Evolutionary conservation across 805 yeast genomes (phyloP).

Genomic region (Wickerhamiella lipophila): DNA sequence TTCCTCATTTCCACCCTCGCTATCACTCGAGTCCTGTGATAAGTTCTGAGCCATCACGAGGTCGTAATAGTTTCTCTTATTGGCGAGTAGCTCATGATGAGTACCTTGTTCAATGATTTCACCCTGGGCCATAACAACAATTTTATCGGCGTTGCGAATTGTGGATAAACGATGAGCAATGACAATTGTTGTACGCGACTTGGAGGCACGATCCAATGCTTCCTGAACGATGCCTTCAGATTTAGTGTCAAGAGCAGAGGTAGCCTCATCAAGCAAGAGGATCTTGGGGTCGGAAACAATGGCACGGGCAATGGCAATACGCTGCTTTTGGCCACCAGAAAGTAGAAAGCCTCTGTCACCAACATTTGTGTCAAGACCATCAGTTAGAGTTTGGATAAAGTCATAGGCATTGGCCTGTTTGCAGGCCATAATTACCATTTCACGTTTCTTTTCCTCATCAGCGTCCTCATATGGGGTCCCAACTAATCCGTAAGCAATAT

Average conservation of each 20-base stretch:
- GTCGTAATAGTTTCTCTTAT: slow-evolving; percentile 23
- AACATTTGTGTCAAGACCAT: slow-evolving; percentile 65
- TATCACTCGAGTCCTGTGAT: neutral
- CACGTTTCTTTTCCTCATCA: slow-evolving; percentile 29
- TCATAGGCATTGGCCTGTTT: slow-evolving; percentile 32
- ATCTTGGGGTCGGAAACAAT: slow-evolving; percentile 49
- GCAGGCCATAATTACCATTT: slow-evolving; percentile 29
- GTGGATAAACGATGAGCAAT: slow-evolving; percentile 49
- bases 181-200: slow-evolving; percentile 37
- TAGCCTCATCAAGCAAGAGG: slow-evolving; percentile 51
- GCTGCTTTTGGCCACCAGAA: slow-evolving; percentile 63
- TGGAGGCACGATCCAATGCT: slow-evolving; percentile 29
- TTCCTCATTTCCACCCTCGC: neutral
- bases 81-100: slow-evolving; percentile 29
- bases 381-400: slow-evolving; percentile 48
- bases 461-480: slow-evolving; percentile 55
- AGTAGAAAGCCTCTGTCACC: slow-evolving; percentile 46
- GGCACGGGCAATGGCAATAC: slow-evolving; percentile 60
- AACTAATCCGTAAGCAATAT: slow-evolving; percentile 70
- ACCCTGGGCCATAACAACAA: slow-evolving; percentile 41
- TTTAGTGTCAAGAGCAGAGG: slow-evolving; percentile 44
- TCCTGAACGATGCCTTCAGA: slow-evolving; percentile 33
- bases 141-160: slow-evolving; percentile 42
- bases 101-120: slow-evolving; percentile 39
- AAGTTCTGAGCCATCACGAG: slow-evolving; percentile 31